Conservation (phyloP, 768 basidiomycete genomes). For the Mycena haematopus region DNA sequence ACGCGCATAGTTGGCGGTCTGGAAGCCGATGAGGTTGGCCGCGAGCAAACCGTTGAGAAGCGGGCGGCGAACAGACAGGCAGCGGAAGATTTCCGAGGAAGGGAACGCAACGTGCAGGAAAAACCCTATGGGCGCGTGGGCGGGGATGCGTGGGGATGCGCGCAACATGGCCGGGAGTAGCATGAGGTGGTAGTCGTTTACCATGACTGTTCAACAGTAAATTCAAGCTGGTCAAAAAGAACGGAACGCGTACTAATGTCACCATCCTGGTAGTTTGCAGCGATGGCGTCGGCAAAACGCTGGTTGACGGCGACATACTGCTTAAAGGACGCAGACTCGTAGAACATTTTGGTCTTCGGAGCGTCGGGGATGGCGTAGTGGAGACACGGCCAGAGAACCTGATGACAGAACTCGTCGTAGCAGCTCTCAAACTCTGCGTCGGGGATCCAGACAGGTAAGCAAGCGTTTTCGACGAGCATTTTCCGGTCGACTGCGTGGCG, state of each 20-base stretch:
- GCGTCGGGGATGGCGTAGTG: slow-evolving; percentile 90
- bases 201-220: slow-evolving; percentile 57
- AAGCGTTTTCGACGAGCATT: slow-evolving; percentile 46
- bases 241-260: slow-evolving; percentile 65
- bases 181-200: slow-evolving; percentile 97
- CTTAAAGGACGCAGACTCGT: slow-evolving; percentile 80
- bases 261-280: slow-evolving; percentile 81
- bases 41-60: slow-evolving; percentile 89
- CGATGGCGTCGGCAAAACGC: slow-evolving; percentile 87
- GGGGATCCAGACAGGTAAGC: slow-evolving; percentile 78
- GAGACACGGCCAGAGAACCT: slow-evolving; percentile 87
- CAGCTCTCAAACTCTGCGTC: slow-evolving; percentile 79
- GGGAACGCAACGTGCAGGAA: slow-evolving; percentile 98
- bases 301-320: slow-evolving; percentile 91
- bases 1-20: slow-evolving; percentile 81
- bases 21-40: slow-evolving; percentile 93
- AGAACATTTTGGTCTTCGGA: slow-evolving; percentile 82
- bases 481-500: slow-evolving; percentile 61
- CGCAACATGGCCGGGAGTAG: slow-evolving; percentile 89
- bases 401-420: slow-evolving; percentile 90
- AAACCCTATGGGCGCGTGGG: slow-evolving; percentile 80
- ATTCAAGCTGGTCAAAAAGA: slow-evolving; percentile 9
- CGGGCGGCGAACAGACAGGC: slow-evolving; percentile 78
- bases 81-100: slow-evolving; percentile 93
- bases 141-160: slow-evolving; percentile 58